Percentiles rank a stretch among this genome's conserved stretches.
Conservation (phyloP, 2,329 filamentous ascomycete genomes). For the Aulographum hederae region DNA sequence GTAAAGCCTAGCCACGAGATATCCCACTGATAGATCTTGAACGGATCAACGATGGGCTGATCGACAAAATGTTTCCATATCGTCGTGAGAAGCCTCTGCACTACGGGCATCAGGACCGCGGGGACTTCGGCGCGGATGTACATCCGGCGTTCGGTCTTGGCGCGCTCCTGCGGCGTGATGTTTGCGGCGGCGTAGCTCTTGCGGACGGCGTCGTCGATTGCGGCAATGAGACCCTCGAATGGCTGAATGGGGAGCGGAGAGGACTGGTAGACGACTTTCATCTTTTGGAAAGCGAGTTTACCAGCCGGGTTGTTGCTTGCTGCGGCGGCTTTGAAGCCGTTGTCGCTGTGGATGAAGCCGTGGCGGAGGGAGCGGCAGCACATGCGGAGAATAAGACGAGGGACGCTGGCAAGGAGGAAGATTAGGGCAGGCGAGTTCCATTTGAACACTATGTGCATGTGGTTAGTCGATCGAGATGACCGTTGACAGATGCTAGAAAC, state of each 20-base stretch:
- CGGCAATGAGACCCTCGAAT: constrained; percentile 30
- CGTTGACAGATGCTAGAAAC: constrained; percentile 6
- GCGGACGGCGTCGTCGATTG: constrained; percentile 48
- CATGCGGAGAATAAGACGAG: constrained; percentile 52
- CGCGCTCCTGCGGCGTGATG: constrained; percentile 24
- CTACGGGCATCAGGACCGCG: constrained; percentile 27
- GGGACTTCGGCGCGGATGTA: constrained; percentile 34
- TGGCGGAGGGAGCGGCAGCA: constrained; percentile 43
- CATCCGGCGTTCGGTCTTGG: constrained; percentile 32
- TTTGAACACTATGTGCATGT: constrained; percentile 4
- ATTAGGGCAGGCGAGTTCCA: constrained; percentile 12
- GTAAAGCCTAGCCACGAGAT: constrained; percentile 50
- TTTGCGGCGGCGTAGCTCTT: constrained; percentile 32
- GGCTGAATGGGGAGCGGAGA: constrained; percentile 24
- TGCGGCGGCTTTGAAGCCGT: constrained; percentile 18
- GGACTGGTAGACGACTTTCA: constrained; percentile 25
- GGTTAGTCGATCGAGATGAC: constrained; percentile 1
- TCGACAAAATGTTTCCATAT: background rate
- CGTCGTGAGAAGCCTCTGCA: constrained; percentile 24
- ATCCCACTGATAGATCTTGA: constrained; percentile 55
- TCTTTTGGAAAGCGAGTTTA: constrained; percentile 32
- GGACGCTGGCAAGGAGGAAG: constrained; percentile 56
- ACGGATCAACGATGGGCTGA: constrained; percentile 37
- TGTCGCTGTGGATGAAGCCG: constrained; percentile 7
- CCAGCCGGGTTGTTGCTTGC: constrained; percentile 30